These are phyloP conservation scores for Lenwebbia sp. DNA, from an alignment of 345 rosid genomes.

Conservation along the genomic window DNA sequence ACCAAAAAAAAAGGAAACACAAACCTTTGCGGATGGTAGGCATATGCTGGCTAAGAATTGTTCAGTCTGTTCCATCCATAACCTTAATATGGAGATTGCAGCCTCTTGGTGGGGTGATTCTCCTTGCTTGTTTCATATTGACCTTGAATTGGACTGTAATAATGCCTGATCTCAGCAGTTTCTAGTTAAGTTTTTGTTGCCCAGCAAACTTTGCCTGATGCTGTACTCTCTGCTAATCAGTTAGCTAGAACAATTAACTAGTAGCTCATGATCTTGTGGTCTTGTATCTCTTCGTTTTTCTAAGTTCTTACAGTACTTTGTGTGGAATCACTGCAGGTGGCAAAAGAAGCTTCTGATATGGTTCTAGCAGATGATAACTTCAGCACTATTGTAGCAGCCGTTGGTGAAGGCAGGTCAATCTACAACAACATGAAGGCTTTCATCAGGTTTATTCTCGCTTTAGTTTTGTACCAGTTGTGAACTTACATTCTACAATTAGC, in stretches of 20 bases:
- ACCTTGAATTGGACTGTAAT: background rate
- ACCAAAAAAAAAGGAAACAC: background rate
- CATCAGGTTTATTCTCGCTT: conserved; percentile 51
- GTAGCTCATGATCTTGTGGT: background rate
- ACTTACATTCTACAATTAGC: background rate
- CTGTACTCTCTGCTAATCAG: background rate
- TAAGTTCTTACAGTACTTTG: background rate
- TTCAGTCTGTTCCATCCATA: background rate
- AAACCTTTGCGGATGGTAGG: background rate
- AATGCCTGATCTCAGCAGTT: background rate
- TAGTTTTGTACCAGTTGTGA: background rate
- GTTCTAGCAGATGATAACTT: conserved; percentile 98
- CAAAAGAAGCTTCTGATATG: conserved; percentile 98
- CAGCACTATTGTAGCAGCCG: conserved; percentile 91
- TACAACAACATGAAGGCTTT: conserved; percentile 97
- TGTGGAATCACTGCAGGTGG: conserved; percentile 43
- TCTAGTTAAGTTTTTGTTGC: background rate
- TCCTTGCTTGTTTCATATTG: background rate
- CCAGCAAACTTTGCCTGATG: background rate
- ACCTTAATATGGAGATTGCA: background rate
- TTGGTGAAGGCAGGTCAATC: conserved; percentile 96
- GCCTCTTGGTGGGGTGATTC: background rate
- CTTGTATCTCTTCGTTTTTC: background rate
- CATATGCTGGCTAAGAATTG: background rate
- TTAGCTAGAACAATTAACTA: background rate